A percentile compares a stretch with the other conserved stretches of the same genome.
Conservation (phyloP, 2,329 filamentous ascomycete species). For the Phyllachora maydis region DNA sequence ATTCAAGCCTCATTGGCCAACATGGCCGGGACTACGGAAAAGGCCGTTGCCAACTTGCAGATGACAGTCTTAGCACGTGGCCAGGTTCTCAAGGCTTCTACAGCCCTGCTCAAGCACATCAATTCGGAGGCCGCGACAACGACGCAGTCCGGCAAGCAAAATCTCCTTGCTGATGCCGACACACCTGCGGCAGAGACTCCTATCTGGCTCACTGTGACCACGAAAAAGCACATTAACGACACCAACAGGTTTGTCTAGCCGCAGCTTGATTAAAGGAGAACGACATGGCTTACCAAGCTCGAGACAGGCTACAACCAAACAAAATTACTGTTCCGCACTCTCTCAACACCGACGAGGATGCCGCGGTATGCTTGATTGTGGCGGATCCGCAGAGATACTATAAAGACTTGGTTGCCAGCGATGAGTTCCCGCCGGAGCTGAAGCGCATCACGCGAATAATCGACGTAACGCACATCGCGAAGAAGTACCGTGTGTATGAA, state of each 20-base stretch:
- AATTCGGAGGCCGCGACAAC: constrained; percentile 30
- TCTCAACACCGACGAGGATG: constrained; percentile 42
- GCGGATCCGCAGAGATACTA: constrained; percentile 65
- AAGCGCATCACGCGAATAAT: constrained; percentile 57
- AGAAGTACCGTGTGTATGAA: constrained; percentile 81
- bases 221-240: constrained; percentile 47
- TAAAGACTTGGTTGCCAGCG: constrained; percentile 68
- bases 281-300: too few relatives aligned
- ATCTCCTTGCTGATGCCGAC: constrained; percentile 25
- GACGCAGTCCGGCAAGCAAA: constrained; percentile 28
- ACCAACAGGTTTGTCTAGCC: too few relatives aligned
- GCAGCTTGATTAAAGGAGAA: too few relatives aligned
- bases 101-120: constrained; percentile 40
- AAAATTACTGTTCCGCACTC: constrained; percentile 66
- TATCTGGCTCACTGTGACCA: constrained; percentile 41
- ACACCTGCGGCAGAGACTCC: constrained; percentile 22
- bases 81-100: constrained; percentile 35
- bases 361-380: constrained; percentile 57
- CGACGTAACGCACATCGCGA: constrained; percentile 57
- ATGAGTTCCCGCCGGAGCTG: constrained; percentile 47
- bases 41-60: too few relatives aligned
- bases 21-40: too few relatives aligned
- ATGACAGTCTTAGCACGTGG: too few relatives aligned
- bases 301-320: constrained; percentile 60
- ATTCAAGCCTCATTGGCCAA: too few relatives aligned